phyloP scores from a whole-genome alignment of 208 protist species.

The Herpetomonas samuelpessoai region DNA sequence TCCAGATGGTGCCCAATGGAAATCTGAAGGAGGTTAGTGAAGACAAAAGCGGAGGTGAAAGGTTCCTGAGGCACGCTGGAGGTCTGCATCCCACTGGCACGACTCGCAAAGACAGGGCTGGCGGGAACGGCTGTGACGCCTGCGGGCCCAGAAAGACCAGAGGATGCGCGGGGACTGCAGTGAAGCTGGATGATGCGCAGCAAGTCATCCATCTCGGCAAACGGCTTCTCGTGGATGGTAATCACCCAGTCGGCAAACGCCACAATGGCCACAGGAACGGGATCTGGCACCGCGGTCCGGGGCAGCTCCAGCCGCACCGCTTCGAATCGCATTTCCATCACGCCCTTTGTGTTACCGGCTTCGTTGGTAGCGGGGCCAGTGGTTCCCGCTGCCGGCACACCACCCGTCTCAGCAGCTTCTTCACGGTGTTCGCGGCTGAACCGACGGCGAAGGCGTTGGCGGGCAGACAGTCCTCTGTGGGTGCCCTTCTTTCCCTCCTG shows the following conservation, averaged over 20 bases:
- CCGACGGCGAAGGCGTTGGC: not conserved
- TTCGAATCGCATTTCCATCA: conserved; percentile 84
- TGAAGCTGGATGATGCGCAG: conserved; percentile 76
- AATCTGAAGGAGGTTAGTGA: conserved; percentile 77
- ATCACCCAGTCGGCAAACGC: conserved; percentile 82
- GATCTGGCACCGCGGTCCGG: conserved; percentile 39
- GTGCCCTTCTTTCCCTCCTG: not conserved
- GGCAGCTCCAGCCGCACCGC: conserved; percentile 47
- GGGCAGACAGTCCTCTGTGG: conserved; percentile 4
- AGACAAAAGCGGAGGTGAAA: conserved; percentile 70
- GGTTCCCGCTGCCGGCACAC: not conserved
- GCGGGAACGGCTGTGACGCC: too few relatives aligned
- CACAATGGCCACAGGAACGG: conserved; percentile 64
- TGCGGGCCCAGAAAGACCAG: too few relatives aligned
- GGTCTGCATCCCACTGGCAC: not conserved
- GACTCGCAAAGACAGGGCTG: not conserved
- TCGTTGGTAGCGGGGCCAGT: not conserved
- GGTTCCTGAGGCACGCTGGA: conserved; percentile 10
- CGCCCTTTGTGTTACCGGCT: conserved; percentile 32
- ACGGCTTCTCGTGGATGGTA: conserved; percentile 83
- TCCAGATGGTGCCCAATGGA: conserved; percentile 78
- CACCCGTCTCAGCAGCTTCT: not conserved
- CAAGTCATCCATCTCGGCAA: conserved; percentile 83
- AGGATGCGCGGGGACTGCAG: conserved; percentile 27
- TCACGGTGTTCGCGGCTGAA: not conserved